Base-by-base conservation (phyloP, 164 flowering plant genomes). In the Liquidambar formosana region DNA sequence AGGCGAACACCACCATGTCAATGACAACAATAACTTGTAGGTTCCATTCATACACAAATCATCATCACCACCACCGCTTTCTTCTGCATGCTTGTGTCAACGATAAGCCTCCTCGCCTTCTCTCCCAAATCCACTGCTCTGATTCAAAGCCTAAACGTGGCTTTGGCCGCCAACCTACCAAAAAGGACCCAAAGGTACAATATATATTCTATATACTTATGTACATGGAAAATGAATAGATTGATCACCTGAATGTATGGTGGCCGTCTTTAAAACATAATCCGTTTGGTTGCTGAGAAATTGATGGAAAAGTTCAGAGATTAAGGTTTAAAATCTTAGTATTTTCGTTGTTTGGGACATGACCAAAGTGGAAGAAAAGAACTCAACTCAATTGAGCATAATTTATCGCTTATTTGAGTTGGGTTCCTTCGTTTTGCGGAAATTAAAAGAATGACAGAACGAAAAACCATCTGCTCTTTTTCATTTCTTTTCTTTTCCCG, bases 91-190 rank as follows among this genome's bases (percentile, higher is more conserved):
- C 41, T 49, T 49, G 6, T 49, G 43, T 14, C 52, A 44, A 43
- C 38, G 5, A 21, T 59, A 38, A 33, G 41, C 2, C 14, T 8
- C 65, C 48, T 19, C 61, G 70, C 28, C 57, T 77, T 9, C 3
- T 52, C 26, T 57, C 71, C 68, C 75, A 51, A 41, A 10, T 74
- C 1, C 46, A 58, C 14, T 74, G 80, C 66, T 77, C 67, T 21
- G 77, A 77, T 61, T 47, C 80, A 14, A 77, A 74, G 13, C 58
- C 73, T 9, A 48, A 26, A 12, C 72, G 75, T 8, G 80, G 80
- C 14, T 77, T 77, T 68, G 80, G 80, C 45, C 33, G n/a, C 60
- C 60, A 14, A 22, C 41, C 60, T 1, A 0, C 71, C 28, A 57
- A 71, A 57, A 70, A 28, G 5, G 61, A 46, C 64, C 49, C 21